A percentile compares a stretch with the other conserved stretches of the same genome.
Evolutionary conservation across 495 filamentous ascomycete species (phyloP).

Genomic region (Sabuloglossum arenarium): DNA sequence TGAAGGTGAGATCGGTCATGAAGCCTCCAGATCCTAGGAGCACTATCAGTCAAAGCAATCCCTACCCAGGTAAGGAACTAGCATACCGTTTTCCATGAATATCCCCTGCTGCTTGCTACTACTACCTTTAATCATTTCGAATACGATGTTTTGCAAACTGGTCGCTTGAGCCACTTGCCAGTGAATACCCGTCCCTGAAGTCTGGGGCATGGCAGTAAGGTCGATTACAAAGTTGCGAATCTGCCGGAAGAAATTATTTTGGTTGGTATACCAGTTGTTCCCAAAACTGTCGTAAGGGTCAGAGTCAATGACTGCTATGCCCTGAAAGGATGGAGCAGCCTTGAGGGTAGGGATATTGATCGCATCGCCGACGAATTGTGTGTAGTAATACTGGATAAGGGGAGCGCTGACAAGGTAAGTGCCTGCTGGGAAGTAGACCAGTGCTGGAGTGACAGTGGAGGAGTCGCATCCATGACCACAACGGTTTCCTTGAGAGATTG

Average conservation of each 20-base stretch:
- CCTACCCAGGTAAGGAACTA: neutral
- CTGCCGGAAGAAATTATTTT: constrained; percentile 98
- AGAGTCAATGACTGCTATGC: constrained; percentile 79
- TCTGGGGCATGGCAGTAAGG: constrained; percentile 43
- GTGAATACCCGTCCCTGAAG: constrained; percentile 62
- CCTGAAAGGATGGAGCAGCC: constrained; percentile 46
- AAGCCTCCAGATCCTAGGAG: constrained; percentile 41
- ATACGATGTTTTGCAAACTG: constrained; percentile 58
- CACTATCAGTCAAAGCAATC: neutral
- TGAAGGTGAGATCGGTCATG: constrained; percentile 73
- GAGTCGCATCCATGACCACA: constrained; percentile 31
- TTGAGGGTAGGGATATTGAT: constrained; percentile 52
- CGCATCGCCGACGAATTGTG: constrained; percentile 46
- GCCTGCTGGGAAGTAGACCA: constrained; percentile 37
- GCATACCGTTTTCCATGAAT: constrained; percentile 78
- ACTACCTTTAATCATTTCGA: constrained; percentile 45
- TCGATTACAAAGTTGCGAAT: constrained; percentile 91
- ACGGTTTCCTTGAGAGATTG: constrained; percentile 24
- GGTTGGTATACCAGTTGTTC: constrained; percentile 56
- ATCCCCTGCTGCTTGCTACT: constrained; percentile 67
- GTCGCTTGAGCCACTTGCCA: constrained; percentile 98
- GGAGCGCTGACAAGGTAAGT: constrained; percentile 37
- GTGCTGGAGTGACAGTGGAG: constrained; percentile 23
- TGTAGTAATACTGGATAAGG: constrained; percentile 44
- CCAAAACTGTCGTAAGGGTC: constrained; percentile 53